phyloP scores from a whole-genome alignment of 306 rosid genomes.

The Cucurbita pepo region DNA sequence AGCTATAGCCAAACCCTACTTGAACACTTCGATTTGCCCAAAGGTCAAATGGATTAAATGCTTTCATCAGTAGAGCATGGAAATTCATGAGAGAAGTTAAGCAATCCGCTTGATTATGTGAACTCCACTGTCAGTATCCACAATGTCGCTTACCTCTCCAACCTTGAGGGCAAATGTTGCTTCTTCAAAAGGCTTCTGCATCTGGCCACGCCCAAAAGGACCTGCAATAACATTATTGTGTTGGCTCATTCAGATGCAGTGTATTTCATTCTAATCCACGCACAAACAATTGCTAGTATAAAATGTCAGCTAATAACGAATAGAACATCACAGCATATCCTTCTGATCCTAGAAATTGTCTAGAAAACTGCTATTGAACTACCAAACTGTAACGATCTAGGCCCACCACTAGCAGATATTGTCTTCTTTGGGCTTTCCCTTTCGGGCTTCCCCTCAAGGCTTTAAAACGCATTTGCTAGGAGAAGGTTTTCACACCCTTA shows the following conservation, averaged over 20 bases:
- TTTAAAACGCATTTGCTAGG: too few species aligned
- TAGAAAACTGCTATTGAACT: background rate
- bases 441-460: too few species aligned
- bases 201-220: conserved; percentile 88
- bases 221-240: conserved; percentile 31
- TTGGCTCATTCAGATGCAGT: background rate
- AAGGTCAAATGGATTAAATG: background rate
- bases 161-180: conserved; percentile 62
- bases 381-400: too few species aligned
- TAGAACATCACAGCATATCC: background rate
- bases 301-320: background rate
- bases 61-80: background rate
- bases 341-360: background rate
- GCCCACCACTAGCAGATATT: too few species aligned
- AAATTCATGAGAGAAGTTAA: conserved; percentile 8
- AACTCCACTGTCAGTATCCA: conserved; percentile 90
- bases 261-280: background rate
- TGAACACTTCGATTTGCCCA: background rate
- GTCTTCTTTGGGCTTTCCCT: too few species aligned
- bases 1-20: background rate
- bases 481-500: too few species aligned
- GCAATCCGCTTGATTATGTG: conserved; percentile 80
- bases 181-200: conserved; percentile 97
- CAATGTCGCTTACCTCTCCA: conserved; percentile 77
- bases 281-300: background rate